Conservation (phyloP, 148 eudicot species). For the Chenopodium quinoa region DNA sequence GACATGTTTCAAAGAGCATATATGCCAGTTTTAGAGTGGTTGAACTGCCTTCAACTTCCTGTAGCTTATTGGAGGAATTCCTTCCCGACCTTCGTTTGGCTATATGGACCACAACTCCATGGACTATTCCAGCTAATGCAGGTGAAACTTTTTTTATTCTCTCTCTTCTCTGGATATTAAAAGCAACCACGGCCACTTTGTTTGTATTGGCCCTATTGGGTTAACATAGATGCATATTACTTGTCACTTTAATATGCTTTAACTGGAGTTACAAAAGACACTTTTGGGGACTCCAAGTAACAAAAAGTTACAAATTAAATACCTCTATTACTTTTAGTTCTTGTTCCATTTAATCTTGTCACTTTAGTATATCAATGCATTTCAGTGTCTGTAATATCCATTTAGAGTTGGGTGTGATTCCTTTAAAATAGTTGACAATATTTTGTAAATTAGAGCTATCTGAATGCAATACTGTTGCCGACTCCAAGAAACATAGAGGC, state of each 20-base stretch:
- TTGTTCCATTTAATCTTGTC: too few relatives aligned
- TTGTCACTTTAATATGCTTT: too few relatives aligned
- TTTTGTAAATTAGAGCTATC: not conserved
- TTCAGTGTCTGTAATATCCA: too few relatives aligned
- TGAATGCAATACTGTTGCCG: not conserved
- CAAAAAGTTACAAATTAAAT: too few relatives aligned
- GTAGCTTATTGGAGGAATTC: slow-evolving; percentile 55
- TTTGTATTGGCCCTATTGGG: too few relatives aligned
- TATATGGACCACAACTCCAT: slow-evolving; percentile 98
- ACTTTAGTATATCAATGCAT: too few relatives aligned
- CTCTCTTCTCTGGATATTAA: not conserved
- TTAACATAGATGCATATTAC: too few relatives aligned
- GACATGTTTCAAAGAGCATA: slow-evolving; percentile 86
- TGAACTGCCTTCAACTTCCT: slow-evolving; percentile 44
- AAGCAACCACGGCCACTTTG: not conserved
- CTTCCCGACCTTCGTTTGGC: slow-evolving; percentile 73
- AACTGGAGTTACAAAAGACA: too few relatives aligned
- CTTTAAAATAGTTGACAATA: not conserved
- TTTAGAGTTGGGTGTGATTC: not conserved
- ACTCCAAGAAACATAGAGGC: not conserved
- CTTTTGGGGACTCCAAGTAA: too few relatives aligned
- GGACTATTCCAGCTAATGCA: slow-evolving; percentile 99
- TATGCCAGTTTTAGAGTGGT: slow-evolving; percentile 74
- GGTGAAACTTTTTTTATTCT: slow-evolving; percentile 38
- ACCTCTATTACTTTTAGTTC: too few relatives aligned